These are phyloP conservation scores for Boletus rufocinnamomeus DNA, from an alignment of 768 basidiomycete species.

Conservation along the genomic window DNA sequence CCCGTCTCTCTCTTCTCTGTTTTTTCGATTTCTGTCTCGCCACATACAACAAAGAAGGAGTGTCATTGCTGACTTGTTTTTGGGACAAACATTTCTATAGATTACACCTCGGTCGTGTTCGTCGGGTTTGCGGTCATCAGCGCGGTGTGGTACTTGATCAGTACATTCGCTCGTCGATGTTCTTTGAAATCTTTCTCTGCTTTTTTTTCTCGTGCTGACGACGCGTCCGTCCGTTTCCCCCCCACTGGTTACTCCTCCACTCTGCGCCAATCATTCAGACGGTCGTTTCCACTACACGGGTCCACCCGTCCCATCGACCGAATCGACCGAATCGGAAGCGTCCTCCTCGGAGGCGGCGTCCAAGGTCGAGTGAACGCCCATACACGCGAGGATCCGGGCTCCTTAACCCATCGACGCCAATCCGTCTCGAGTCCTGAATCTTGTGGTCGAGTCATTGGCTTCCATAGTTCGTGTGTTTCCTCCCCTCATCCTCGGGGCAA, in stretches of 20 bases:
- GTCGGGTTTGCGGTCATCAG: conserved; percentile 61
- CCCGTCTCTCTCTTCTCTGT: no score
- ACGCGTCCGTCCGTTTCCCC: background rate
- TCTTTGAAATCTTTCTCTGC: no score
- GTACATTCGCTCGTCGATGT: conserved; percentile 36
- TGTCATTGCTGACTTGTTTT: background rate
- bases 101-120: conserved; percentile 69
- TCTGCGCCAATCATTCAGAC: conserved; percentile 28
- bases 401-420: no score
- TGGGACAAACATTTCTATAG: conserved; percentile 32
- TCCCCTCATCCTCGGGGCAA: no score
- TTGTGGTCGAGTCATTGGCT: background rate
- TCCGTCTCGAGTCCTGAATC: background rate
- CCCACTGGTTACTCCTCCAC: background rate
- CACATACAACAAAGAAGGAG: no score
- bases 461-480: background rate
- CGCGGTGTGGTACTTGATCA: conserved; percentile 59
- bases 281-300: conserved; percentile 47
- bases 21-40: no score
- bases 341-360: background rate
- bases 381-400: no score
- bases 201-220: background rate
- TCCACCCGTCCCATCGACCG: conserved; percentile 38
- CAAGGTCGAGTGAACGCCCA: conserved; percentile 11
- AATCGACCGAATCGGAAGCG: conserved; percentile 13